A percentile compares a stretch with the other conserved stretches of the same genome.
Evolutionary conservation across 2,329 filamentous ascomycete genomes (phyloP).

Genomic region (Leptographium galeiforme): DNA sequence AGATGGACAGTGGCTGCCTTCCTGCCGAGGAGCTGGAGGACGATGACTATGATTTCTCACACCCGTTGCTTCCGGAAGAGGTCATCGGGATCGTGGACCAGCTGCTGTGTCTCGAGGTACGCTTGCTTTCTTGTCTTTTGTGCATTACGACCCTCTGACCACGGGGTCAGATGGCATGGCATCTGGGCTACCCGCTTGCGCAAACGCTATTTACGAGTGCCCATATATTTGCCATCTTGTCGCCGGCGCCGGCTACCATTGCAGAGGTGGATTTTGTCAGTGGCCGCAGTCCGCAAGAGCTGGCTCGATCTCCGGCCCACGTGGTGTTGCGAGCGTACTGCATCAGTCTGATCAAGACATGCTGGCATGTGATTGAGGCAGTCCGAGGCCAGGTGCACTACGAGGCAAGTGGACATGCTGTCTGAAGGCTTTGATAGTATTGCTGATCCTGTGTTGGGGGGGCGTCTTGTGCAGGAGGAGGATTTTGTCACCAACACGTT

Average conservation of each 20-base stretch:
- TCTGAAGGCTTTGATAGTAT: no score
- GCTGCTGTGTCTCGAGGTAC: conserved; percentile 73
- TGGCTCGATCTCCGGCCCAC: conserved; percentile 17
- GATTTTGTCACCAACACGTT: conserved; percentile 93
- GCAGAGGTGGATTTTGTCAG: conserved; percentile 51
- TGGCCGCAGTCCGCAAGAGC: conserved; percentile 27
- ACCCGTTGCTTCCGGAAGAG: conserved; percentile 58
- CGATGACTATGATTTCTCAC: conserved; percentile 63
- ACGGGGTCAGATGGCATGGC: conserved; percentile 80
- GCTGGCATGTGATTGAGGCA: conserved; percentile 61
- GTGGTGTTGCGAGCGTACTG: conserved; percentile 74
- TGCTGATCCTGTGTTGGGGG: no score
- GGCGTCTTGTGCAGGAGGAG: no score
- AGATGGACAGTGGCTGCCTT: conserved; percentile 93
- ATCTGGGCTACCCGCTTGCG: conserved; percentile 86
- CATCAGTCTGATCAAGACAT: conserved; percentile 69
- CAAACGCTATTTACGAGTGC: conserved; percentile 90
- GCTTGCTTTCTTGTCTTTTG: conserved; percentile 8
- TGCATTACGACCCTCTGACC: neutral
- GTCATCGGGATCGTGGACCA: conserved; percentile 91
- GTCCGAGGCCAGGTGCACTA: conserved; percentile 81
- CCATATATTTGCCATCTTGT: conserved; percentile 74
- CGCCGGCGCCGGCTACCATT: conserved; percentile 50
- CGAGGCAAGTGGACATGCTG: conserved; percentile 43
- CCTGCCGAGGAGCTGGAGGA: conserved; percentile 69